Evolutionary conservation across 2,329 filamentous ascomycete species (phyloP).

Genomic region (Ophiobolus disseminans): DNA sequence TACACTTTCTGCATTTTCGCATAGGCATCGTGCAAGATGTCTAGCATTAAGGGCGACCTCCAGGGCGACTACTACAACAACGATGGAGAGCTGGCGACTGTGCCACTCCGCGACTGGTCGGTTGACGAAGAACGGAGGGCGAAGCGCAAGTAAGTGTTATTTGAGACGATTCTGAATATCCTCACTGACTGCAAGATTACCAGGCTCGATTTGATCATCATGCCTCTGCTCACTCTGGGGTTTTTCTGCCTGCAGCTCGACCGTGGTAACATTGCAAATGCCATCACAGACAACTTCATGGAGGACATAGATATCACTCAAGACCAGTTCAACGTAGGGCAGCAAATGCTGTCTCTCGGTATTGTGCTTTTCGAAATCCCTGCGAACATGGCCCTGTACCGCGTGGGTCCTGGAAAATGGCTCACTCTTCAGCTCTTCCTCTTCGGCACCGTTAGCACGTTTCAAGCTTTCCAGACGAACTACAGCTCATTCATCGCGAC

Average conservation of each 20-base stretch:
- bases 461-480: slow-evolving; percentile 70
- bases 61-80: slow-evolving; percentile 14
- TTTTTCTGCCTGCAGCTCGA: slow-evolving; percentile 52
- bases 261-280: slow-evolving; percentile 49
- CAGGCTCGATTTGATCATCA: slow-evolving; percentile 31
- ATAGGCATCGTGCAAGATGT: background rate
- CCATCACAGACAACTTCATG: slow-evolving; percentile 36
- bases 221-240: slow-evolving; percentile 43
- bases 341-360: slow-evolving; percentile 73
- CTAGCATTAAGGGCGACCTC: slow-evolving; percentile 12
- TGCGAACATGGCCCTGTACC: slow-evolving; percentile 49
- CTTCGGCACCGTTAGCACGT: slow-evolving; percentile 58
- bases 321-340: slow-evolving; percentile 38
- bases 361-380: slow-evolving; percentile 67
- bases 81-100: slow-evolving; percentile 1
- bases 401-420: slow-evolving; percentile 45
- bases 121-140: slow-evolving; percentile 38
- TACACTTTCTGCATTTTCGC: background rate
- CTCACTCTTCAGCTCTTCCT: slow-evolving; percentile 51
- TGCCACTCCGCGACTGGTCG: slow-evolving; percentile 28
- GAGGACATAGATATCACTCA: slow-evolving; percentile 31
- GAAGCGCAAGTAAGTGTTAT: slow-evolving; percentile 35
- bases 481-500: slow-evolving; percentile 49
- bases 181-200: background rate
- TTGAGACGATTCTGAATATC: background rate